Conservation (phyloP, 1,284 basidiomycete species). For the Testicularia cyperi region DNA sequence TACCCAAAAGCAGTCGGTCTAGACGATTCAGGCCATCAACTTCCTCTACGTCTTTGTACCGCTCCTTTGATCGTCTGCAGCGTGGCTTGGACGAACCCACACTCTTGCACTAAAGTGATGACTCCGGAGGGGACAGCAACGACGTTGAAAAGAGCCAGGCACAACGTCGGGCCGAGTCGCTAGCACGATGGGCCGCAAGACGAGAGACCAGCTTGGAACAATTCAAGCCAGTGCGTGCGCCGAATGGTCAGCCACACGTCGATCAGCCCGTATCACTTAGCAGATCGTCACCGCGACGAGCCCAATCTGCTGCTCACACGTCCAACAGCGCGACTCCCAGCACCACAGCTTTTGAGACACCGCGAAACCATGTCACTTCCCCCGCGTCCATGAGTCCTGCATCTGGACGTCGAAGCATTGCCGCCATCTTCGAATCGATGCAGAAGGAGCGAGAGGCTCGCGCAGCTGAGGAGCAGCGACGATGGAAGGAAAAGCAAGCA, state of each 20-base stretch:
- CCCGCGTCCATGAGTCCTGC: not conserved
- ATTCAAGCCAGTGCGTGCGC: not conserved
- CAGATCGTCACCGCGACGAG: no score
- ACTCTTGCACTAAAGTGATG: slow-evolving; percentile 8
- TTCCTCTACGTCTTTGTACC: slow-evolving; percentile 8
- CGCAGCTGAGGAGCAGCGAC: slow-evolving; percentile 18
- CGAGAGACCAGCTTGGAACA: not conserved
- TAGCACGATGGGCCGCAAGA: slow-evolving; percentile 25
- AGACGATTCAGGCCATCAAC: not conserved
- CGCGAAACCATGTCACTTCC: no score
- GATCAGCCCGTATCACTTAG: not conserved
- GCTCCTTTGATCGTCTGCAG: slow-evolving; percentile 23
- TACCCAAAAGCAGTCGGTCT: slow-evolving; percentile 1
- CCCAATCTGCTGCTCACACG: no score
- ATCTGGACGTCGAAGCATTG: slow-evolving; percentile 16
- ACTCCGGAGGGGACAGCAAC: slow-evolving; percentile 23
- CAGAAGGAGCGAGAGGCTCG: slow-evolving; percentile 29
- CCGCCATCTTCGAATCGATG: slow-evolving; percentile 36
- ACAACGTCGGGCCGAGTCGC: slow-evolving; percentile 15
- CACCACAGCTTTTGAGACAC: no score
- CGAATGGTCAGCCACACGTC: not conserved
- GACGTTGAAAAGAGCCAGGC: slow-evolving; percentile 9
- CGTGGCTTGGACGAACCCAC: slow-evolving; percentile 9
- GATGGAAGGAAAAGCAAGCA: slow-evolving; percentile 30
- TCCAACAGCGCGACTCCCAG: no score